phyloP scores from a whole-genome alignment of 257 asterid species.

The Mentha longifolia region DNA sequence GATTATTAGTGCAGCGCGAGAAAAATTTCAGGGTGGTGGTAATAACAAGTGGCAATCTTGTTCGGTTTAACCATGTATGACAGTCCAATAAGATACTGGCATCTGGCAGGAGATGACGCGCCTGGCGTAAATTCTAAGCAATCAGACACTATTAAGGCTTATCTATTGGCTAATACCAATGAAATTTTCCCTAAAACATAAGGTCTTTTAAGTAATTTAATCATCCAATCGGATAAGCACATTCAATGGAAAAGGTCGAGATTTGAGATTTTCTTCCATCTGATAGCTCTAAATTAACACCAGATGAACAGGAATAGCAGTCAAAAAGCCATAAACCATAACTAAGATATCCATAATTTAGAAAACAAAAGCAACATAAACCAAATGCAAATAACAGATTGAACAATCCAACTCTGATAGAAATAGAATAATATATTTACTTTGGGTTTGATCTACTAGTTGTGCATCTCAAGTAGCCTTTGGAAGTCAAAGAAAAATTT shows the following conservation, averaged over 20 bases:
- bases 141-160: slow-evolving; percentile 2
- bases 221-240: background rate
- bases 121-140: background rate
- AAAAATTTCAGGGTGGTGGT: slow-evolving; percentile 20
- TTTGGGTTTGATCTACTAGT: too few species aligned
- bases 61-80: slow-evolving; percentile 13
- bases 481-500: too few species aligned
- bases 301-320: background rate
- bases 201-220: background rate
- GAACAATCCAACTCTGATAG: background rate
- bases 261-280: background rate
- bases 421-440: too few species aligned
- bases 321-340: background rate
- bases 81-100: slow-evolving; percentile 14
- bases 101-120: slow-evolving; percentile 23
- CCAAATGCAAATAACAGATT: background rate
- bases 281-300: background rate
- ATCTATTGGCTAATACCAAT: background rate
- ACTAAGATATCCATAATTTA: background rate
- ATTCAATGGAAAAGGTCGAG: background rate
- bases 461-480: too few species aligned
- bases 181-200: background rate
- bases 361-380: background rate
- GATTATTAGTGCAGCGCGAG: slow-evolving; percentile 5
- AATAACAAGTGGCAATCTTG: slow-evolving; percentile 31